A percentile compares a stretch with the other conserved stretches of the same genome.
phyloP scores from a whole-genome alignment of 345 rosid genomes.

The Pseudoturritis turrita region DNA sequence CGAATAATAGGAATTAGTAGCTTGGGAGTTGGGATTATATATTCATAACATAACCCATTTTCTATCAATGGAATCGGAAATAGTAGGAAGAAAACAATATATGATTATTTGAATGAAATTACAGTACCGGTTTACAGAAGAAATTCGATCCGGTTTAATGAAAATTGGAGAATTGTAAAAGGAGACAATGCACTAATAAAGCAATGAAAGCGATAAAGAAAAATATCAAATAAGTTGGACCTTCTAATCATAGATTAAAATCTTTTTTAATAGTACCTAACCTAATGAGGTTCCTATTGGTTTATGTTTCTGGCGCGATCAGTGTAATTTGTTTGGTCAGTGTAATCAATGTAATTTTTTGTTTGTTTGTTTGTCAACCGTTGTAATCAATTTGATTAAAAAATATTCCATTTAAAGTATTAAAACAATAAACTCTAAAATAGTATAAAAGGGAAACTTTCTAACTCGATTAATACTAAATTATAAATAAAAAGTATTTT shows the following conservation, averaged over 20 bases:
- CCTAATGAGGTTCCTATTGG: neutral
- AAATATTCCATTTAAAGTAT: neutral
- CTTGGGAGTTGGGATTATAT: too few relatives aligned
- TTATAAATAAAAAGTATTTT: too few relatives aligned
- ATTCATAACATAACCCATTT: too few relatives aligned
- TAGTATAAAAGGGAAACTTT: neutral
- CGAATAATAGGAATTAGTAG: too few relatives aligned
- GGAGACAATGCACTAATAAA: neutral
- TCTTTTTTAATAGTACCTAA: neutral
- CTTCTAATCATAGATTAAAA: conserved; percentile 16
- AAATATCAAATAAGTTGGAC: neutral
- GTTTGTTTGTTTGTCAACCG: conserved; percentile 2
- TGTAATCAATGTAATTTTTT: conserved; percentile 10
- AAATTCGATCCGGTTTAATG: neutral
- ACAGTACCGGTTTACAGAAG: neutral
- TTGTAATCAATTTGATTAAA: neutral
- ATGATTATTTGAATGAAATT: neutral
- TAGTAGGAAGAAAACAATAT: neutral
- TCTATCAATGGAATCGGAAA: neutral
- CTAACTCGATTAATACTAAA: too few relatives aligned
- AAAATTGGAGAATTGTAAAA: neutral
- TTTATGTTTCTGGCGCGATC: conserved; percentile 4
- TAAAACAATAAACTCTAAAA: neutral
- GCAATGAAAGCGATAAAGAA: neutral
- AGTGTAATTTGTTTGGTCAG: conserved; percentile 19